A percentile compares a stretch with the other conserved stretches of the same genome.
phyloP scores from a whole-genome alignment of 2,329 filamentous ascomycete genomes.

The Ceratocystis cacaofunesta region DNA sequence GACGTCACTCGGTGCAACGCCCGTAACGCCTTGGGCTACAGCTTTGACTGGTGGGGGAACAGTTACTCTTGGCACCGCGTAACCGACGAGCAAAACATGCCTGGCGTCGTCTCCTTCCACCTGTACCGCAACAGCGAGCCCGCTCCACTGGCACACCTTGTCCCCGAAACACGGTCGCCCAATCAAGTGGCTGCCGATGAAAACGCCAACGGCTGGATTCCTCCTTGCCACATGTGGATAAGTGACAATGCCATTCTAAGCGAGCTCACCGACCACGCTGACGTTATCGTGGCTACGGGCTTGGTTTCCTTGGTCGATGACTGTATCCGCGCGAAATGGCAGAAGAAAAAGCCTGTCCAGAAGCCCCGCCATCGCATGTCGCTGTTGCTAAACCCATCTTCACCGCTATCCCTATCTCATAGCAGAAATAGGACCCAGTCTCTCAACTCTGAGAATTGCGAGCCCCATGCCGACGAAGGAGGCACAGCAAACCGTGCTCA shows the following conservation, averaged over 20 bases:
- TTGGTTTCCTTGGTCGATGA: slow-evolving; percentile 81
- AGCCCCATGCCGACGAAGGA: not conserved
- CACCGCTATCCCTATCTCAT: not conserved
- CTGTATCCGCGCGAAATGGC: slow-evolving; percentile 70
- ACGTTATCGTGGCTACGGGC: slow-evolving; percentile 81
- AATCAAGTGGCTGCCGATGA: slow-evolving; percentile 58
- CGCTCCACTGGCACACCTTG: slow-evolving; percentile 64
- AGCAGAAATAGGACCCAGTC: not conserved
- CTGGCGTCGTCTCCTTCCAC: slow-evolving; percentile 57
- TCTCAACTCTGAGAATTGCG: not conserved
- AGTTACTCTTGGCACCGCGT: slow-evolving; percentile 72
- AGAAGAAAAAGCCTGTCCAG: slow-evolving; percentile 20
- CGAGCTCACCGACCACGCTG: slow-evolving; percentile 64
- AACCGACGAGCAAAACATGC: slow-evolving; percentile 52
- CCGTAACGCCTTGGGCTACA: slow-evolving; percentile 59
- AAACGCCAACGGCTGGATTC: slow-evolving; percentile 72
- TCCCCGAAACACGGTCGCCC: slow-evolving; percentile 61
- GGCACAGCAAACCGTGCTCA: not conserved
- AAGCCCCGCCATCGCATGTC: slow-evolving; percentile 22
- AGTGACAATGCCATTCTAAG: slow-evolving; percentile 56
- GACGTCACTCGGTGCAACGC: slow-evolving; percentile 55
- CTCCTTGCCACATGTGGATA: slow-evolving; percentile 83
- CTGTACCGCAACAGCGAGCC: slow-evolving; percentile 52
- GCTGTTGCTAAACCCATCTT: not conserved
- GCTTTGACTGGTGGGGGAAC: slow-evolving; percentile 87